These are phyloP conservation scores for Dactylonectria macrodidyma DNA, from an alignment of 2,329 filamentous ascomycete species.

Conservation along the genomic window DNA sequence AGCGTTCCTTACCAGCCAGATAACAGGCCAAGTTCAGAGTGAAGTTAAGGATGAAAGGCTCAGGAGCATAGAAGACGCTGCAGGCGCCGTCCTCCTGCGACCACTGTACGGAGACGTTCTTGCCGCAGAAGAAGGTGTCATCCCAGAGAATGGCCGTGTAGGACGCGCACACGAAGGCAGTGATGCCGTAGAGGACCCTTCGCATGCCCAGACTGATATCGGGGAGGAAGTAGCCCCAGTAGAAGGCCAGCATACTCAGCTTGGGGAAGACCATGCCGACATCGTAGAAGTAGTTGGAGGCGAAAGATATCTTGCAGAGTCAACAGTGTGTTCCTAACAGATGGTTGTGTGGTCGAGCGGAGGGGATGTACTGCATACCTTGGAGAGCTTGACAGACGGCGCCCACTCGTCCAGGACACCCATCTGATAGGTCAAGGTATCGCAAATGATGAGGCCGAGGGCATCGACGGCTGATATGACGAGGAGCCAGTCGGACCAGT, in stretches of 20 bases:
- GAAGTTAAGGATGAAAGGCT: conserved; percentile 54
- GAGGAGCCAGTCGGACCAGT: conserved; percentile 49
- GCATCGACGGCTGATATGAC: conserved; percentile 49
- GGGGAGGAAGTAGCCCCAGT: conserved; percentile 52
- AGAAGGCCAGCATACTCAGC: conserved; percentile 55
- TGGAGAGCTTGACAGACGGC: conserved; percentile 50
- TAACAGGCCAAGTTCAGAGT: conserved; percentile 53
- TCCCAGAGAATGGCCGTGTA: conserved; percentile 52
- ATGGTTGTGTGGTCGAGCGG: neutral
- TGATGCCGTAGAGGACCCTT: conserved; percentile 49
- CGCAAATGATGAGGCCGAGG: conserved; percentile 53
- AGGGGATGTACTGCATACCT: conserved; percentile 34
- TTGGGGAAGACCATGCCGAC: conserved; percentile 55
- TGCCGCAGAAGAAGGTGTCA: conserved; percentile 54
- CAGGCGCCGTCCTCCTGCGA: conserved; percentile 54
- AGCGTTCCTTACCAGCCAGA: conserved; percentile 44
- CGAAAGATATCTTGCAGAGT: conserved; percentile 49
- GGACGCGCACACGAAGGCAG: conserved; percentile 50
- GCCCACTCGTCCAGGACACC: conserved; percentile 51
- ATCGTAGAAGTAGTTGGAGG: conserved; percentile 56
- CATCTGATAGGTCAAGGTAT: conserved; percentile 51
- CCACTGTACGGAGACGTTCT: conserved; percentile 53
- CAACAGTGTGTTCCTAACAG: neutral
- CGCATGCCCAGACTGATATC: conserved; percentile 46
- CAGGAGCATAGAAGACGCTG: conserved; percentile 53